Evolutionary conservation across 2,329 filamentous ascomycete species (phyloP).

Genomic region (Monilinia fructigena): DNA sequence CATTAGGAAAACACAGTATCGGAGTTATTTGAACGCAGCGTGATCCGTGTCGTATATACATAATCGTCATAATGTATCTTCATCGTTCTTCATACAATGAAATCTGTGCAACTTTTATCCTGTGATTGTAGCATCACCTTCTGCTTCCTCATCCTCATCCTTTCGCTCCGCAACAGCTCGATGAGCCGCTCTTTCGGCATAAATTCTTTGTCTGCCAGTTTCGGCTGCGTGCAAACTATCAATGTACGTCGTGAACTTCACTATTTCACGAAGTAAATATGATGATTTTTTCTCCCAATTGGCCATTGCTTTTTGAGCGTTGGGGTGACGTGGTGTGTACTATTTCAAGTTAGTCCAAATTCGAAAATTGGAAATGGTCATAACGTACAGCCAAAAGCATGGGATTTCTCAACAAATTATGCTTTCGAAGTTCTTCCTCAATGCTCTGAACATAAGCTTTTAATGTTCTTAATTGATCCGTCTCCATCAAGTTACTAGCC

Average conservation of each 20-base stretch:
- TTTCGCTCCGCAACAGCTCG: constrained; percentile 30
- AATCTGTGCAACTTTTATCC: neutral
- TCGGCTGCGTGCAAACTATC: constrained; percentile 76
- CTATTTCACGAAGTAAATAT: constrained; percentile 87
- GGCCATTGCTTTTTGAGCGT: constrained; percentile 79
- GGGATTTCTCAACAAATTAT: constrained; percentile 83
- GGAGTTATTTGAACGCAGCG: neutral
- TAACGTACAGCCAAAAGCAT: constrained; percentile 73
- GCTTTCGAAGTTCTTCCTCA: constrained; percentile 78
- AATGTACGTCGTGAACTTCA: constrained; percentile 95
- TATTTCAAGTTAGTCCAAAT: constrained; percentile 33
- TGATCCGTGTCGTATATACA: constrained; percentile 18
- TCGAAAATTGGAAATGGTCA: neutral
- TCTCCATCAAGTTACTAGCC: constrained; percentile 72
- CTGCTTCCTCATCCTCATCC: constrained; percentile 26
- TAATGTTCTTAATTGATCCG: constrained; percentile 76
- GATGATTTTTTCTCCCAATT: constrained; percentile 98
- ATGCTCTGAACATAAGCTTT: constrained; percentile 78
- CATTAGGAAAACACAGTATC: neutral
- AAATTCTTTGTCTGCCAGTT: constrained; percentile 65
- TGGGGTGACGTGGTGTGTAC: constrained; percentile 82
- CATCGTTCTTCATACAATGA: neutral
- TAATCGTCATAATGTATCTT: constrained; percentile 19
- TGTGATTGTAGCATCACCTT: constrained; percentile 11
- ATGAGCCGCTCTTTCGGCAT: constrained; percentile 53